Evolutionary conservation across 2,329 filamentous ascomycete genomes (phyloP).

Genomic region (Diaporthe sp.): DNA sequence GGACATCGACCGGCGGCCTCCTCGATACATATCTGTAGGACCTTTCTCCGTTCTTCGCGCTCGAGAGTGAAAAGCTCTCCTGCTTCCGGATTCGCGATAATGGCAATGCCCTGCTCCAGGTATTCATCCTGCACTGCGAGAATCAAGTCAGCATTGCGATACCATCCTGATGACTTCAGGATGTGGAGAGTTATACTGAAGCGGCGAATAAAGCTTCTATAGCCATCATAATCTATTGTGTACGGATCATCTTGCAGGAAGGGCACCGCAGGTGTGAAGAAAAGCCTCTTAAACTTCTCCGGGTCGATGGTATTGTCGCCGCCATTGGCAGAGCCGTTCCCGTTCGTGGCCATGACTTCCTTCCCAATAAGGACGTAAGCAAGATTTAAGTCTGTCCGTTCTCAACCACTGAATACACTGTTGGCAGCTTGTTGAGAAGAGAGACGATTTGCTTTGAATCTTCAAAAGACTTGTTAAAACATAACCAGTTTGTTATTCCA

Average conservation of each 20-base stretch:
- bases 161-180: too few relatives aligned
- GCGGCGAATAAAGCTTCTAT: conserved; percentile 2
- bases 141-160: background rate
- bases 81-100: conserved; percentile 4
- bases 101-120: background rate
- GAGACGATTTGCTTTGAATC: too few relatives aligned
- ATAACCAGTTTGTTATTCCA: too few relatives aligned
- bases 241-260: conserved; percentile 4
- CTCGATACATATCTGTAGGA: conserved; percentile 6
- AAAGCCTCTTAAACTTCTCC: conserved; percentile 12
- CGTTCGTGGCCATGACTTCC: background rate
- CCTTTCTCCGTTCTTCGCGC: background rate
- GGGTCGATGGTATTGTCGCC: background rate
- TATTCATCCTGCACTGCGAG: background rate
- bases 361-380: fast-evolving
- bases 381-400: too few relatives aligned
- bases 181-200: background rate
- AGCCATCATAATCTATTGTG: conserved; percentile 11
- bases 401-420: background rate
- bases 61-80: conserved; percentile 8
- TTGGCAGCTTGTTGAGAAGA: too few relatives aligned
- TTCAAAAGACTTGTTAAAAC: too few relatives aligned
- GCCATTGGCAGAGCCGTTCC: background rate
- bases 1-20: conserved; percentile 2
- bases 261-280: conserved; percentile 10